phyloP scores from a whole-genome alignment of 176 grass and related monocot species.

The Guadua angustifolia region DNA sequence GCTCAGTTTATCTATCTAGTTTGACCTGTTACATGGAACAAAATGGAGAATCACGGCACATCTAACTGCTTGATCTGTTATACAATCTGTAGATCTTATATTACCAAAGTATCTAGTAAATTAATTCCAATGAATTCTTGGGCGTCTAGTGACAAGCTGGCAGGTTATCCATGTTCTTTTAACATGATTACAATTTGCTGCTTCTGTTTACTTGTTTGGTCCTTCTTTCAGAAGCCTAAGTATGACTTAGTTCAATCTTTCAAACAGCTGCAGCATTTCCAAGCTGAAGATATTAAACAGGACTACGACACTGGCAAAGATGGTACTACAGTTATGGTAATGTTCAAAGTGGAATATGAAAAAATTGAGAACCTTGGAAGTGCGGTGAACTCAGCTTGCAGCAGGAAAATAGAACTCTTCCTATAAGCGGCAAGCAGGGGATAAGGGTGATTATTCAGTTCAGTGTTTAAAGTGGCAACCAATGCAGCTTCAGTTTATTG shows the following conservation, averaged over 20 bases:
- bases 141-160: neutral
- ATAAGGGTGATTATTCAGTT: neutral
- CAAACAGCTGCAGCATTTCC: constrained; percentile 76
- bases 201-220: constrained; percentile 15
- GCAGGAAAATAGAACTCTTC: constrained; percentile 73
- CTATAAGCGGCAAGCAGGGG: constrained; percentile 48
- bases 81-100: neutral
- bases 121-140: neutral
- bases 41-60: neutral
- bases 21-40: neutral
- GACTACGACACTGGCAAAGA: constrained; percentile 96
- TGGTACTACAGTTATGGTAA: constrained; percentile 79
- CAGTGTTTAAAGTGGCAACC: neutral
- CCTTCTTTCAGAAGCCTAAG: constrained; percentile 33
- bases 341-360: constrained; percentile 84
- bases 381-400: constrained; percentile 86
- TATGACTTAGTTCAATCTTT: constrained; percentile 49
- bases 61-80: constrained; percentile 16
- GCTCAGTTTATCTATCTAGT: neutral
- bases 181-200: neutral
- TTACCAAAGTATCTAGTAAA: neutral
- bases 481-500: constrained; percentile 34
- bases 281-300: constrained; percentile 91
- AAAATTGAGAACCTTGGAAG: constrained; percentile 72
- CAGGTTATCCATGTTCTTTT: constrained; percentile 21